phyloP scores from a whole-genome alignment of 805 yeast genomes.

The Teunomyces lycoperdinae region DNA sequence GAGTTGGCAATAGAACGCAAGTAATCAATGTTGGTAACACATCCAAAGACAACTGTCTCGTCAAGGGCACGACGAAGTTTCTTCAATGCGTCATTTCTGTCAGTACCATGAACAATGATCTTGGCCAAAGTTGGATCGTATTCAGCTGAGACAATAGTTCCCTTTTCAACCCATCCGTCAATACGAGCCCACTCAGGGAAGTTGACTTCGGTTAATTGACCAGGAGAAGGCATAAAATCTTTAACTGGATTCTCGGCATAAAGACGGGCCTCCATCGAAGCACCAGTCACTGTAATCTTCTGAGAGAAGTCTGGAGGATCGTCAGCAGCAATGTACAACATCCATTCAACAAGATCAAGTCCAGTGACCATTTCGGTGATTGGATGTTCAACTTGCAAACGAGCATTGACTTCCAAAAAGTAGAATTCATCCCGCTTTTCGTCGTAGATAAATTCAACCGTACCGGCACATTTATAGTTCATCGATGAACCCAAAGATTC shows the following conservation, averaged over 20 bases:
- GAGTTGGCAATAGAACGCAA: conserved; percentile 82
- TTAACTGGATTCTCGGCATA: conserved; percentile 97
- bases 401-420: conserved; percentile 93
- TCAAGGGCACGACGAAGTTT: conserved; percentile 77
- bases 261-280: conserved; percentile 93
- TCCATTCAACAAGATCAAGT: conserved; percentile 94
- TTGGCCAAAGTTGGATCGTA: conserved; percentile 96
- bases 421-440: conserved; percentile 83
- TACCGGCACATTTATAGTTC: conserved; percentile 95
- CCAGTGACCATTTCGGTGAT: conserved; percentile 96
- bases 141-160: conserved; percentile 85
- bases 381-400: conserved; percentile 97
- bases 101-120: conserved; percentile 90
- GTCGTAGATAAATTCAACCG: conserved; percentile 94
- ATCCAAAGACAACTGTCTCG: conserved; percentile 86
- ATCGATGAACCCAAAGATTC: conserved; percentile 77
- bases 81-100: conserved; percentile 77
- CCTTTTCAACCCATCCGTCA: conserved; percentile 91
- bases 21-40: conserved; percentile 87
- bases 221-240: conserved; percentile 95
- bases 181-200: conserved; percentile 93
- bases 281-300: conserved; percentile 66
- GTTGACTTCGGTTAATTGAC: conserved; percentile 77
- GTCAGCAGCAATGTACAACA: conserved; percentile 89
- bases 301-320: conserved; percentile 74